Percentiles rank a stretch among this genome's conserved stretches.
phyloP scores from a whole-genome alignment of 2,329 filamentous ascomycete genomes.

The Sporothrix humicola region DNA sequence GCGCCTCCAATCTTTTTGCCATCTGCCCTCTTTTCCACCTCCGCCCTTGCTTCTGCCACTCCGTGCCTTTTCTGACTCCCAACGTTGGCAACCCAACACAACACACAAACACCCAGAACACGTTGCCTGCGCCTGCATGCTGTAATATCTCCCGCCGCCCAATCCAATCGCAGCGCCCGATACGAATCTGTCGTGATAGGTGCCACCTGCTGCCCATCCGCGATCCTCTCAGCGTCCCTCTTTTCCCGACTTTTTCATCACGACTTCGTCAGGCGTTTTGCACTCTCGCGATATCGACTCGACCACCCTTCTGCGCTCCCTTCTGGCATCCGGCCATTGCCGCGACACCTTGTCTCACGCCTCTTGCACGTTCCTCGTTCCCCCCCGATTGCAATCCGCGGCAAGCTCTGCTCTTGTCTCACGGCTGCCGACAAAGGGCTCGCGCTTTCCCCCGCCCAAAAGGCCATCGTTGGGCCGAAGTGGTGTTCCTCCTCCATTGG shows the following conservation, averaged over 20 bases:
- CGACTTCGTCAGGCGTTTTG: neutral
- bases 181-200: slow-evolving; percentile 28
- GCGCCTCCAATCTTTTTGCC: slow-evolving; percentile 24
- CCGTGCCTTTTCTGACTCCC: slow-evolving; percentile 14
- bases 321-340: slow-evolving; percentile 10
- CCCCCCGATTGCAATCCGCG: slow-evolving; percentile 6
- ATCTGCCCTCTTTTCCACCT: slow-evolving; percentile 15
- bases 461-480: neutral
- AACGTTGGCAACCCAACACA: slow-evolving; percentile 25
- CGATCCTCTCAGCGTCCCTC: neutral
- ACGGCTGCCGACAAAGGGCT: neutral
- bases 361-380: neutral
- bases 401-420: neutral
- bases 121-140: neutral
- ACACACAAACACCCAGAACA: neutral
- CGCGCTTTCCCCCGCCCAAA: slow-evolving; percentile 6
- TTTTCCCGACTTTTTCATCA: neutral
- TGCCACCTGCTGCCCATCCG: slow-evolving; percentile 24
- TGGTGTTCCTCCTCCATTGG: neutral
- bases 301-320: neutral
- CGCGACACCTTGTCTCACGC: neutral
- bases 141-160: neutral
- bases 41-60: neutral
- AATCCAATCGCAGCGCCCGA: slow-evolving; percentile 30
- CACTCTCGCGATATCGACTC: slow-evolving; percentile 2